phyloP scores from a whole-genome alignment of 148 eudicot genomes.

The Limonium bicolor region DNA sequence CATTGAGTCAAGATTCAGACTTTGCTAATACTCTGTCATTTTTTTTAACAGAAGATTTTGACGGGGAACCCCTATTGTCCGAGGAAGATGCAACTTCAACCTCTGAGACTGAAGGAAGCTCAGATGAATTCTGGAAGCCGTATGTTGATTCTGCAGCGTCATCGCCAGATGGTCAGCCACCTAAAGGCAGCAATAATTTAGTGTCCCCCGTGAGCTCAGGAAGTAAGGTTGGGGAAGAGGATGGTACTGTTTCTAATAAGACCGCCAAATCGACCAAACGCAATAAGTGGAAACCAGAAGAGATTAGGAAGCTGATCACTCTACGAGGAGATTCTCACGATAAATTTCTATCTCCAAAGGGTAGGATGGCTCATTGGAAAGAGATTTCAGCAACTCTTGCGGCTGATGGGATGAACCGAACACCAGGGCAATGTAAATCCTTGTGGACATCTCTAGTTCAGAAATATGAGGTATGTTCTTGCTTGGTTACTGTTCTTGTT shows the following conservation, averaged over 20 bases:
- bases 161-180: slow-evolving; percentile 13
- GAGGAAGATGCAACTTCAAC: slow-evolving; percentile 28
- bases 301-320: slow-evolving; percentile 56
- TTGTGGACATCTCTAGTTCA: slow-evolving; percentile 81
- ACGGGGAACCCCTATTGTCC: slow-evolving; percentile 18
- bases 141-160: slow-evolving; percentile 12
- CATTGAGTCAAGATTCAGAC: too few species aligned
- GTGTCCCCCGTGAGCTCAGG: too few species aligned
- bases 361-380: slow-evolving; percentile 97
- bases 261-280: slow-evolving; percentile 42
- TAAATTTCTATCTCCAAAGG: slow-evolving; percentile 58
- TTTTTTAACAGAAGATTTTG: slow-evolving; percentile 22
- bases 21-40: too few species aligned
- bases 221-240: slow-evolving; percentile 22
- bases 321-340: slow-evolving; percentile 64
- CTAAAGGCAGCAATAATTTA: slow-evolving; percentile 14
- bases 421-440: slow-evolving; percentile 93
- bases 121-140: slow-evolving; percentile 41
- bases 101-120: slow-evolving; percentile 18
- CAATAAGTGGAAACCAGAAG: slow-evolving; percentile 86
- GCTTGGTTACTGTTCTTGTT: neutral
- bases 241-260: slow-evolving; percentile 18
- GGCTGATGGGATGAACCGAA: slow-evolving; percentile 50
- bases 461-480: slow-evolving; percentile 72
- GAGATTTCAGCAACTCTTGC: slow-evolving; percentile 60